Evolutionary conservation across 176 grass and related monocot species (phyloP).

Genomic region (Hordeum vulgare): DNA sequence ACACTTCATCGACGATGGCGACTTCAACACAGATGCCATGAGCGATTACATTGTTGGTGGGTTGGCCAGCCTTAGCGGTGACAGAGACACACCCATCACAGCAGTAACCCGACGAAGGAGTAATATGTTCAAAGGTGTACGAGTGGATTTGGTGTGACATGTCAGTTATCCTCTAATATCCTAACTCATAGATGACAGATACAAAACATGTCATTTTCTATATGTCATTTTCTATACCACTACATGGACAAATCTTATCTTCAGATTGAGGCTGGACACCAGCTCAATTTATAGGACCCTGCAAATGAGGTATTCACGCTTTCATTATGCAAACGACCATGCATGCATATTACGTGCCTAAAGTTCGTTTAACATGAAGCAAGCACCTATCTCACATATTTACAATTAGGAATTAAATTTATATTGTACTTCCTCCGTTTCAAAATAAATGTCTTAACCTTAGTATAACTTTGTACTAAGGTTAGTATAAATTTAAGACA

Average conservation of each 20-base stretch:
- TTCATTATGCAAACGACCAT: background rate
- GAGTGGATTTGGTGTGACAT: background rate
- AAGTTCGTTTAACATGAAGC: background rate
- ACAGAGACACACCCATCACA: background rate
- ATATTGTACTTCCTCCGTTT: too few relatives aligned
- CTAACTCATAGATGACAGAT: background rate
- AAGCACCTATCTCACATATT: too few relatives aligned
- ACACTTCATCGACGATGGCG: background rate
- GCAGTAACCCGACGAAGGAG: background rate
- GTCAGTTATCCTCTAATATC: background rate
- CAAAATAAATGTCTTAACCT: too few relatives aligned
- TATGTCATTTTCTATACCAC: too few relatives aligned
- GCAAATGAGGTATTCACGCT: background rate
- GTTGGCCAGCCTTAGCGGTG: background rate
- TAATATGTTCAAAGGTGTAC: background rate
- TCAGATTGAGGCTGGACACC: background rate
- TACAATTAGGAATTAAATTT: too few relatives aligned
- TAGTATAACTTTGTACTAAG: too few relatives aligned
- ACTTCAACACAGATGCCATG: background rate
- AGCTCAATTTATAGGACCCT: background rate
- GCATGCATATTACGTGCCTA: background rate
- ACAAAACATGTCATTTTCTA: background rate
- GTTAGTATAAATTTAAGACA: too few relatives aligned
- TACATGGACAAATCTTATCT: too few relatives aligned
- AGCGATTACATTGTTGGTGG: rapidly evolving